Percentiles rank a stretch among this genome's conserved stretches.
phyloP scores from a whole-genome alignment of 176 grass and related monocot species.

The Lolium rigidum region DNA sequence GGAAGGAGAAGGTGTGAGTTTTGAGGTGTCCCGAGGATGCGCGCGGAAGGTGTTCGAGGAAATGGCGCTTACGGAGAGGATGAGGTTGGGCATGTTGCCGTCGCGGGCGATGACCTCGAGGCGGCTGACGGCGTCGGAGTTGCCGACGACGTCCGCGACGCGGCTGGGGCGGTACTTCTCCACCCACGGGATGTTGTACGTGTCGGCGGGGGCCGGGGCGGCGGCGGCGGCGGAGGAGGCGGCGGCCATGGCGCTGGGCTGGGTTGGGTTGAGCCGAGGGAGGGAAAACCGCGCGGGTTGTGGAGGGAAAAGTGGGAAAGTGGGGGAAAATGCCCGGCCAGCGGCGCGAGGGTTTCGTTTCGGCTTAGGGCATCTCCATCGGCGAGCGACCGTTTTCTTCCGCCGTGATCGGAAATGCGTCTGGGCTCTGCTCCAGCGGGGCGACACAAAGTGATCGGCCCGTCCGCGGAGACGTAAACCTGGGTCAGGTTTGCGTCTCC shows the following conservation, averaged over 20 bases:
- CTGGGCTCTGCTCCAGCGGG: no score
- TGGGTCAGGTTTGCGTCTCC: no score
- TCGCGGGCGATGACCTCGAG: constrained; percentile 90
- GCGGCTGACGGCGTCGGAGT: constrained; percentile 81
- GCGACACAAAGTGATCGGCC: no score
- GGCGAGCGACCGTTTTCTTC: no score
- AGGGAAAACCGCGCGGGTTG: background rate
- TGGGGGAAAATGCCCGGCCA: background rate
- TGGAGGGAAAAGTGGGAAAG: constrained; percentile 40
- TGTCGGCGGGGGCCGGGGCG: constrained; percentile 24
- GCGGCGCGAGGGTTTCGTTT: constrained; percentile 21
- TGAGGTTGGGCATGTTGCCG: constrained; percentile 98
- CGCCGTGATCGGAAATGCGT: no score
- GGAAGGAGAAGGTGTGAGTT: background rate
- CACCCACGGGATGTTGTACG: constrained; percentile 89
- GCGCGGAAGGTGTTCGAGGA: constrained; percentile 35
- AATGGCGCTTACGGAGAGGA: constrained; percentile 79
- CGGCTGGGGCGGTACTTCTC: constrained; percentile 94
- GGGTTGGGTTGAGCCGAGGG: background rate
- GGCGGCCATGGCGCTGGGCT: constrained; percentile 55
- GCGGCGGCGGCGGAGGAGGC: constrained; percentile 44
- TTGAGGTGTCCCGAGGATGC: background rate
- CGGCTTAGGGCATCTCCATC: no score
- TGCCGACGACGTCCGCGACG: constrained; percentile 85
- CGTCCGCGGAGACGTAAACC: no score